A percentile compares a stretch with the other conserved stretches of the same genome.
Evolutionary conservation across 208 protist species (phyloP).

Genomic region (Crithidia bombi): DNA sequence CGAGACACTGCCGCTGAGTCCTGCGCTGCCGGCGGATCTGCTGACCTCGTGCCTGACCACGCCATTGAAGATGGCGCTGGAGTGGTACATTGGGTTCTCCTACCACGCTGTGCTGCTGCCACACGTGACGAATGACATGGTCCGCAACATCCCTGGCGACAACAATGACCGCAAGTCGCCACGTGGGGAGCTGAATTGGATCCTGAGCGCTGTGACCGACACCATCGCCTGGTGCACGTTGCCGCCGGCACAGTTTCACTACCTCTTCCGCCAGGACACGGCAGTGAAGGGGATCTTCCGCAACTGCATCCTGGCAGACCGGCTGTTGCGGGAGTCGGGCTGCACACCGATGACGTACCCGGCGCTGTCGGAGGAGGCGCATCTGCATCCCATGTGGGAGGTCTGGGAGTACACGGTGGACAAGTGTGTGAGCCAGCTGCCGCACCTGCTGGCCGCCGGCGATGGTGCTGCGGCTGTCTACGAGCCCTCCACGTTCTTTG

Average conservation of each 20-base stretch:
- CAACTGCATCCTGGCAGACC: conserved; percentile 98
- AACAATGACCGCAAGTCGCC: conserved; percentile 88
- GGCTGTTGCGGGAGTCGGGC: conserved; percentile 93
- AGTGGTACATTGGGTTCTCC: conserved; percentile 92
- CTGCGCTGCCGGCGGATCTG: conserved; percentile 97
- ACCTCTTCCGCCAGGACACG: conserved; percentile 96
- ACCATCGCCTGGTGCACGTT: conserved; percentile 98
- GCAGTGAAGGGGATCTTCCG: conserved; percentile 96
- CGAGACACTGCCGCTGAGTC: conserved; percentile 96
- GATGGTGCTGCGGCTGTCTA: conserved; percentile 45
- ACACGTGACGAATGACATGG: conserved; percentile 86
- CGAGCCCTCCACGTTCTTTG: conserved; percentile 95
- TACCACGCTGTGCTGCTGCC: conserved; percentile 83
- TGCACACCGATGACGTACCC: conserved; percentile 97
- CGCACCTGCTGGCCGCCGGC: conserved; percentile 55
- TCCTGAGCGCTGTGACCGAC: conserved; percentile 99
- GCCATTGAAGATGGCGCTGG: conserved; percentile 96
- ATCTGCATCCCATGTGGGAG: conserved; percentile 96
- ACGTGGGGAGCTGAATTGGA: conserved; percentile 98
- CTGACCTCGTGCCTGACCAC: conserved; percentile 99
- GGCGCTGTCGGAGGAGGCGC: conserved; percentile 90
- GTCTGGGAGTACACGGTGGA: conserved; percentile 96
- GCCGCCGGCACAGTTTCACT: conserved; percentile 92
- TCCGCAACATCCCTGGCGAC: conserved; percentile 76
- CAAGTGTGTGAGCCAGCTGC: conserved; percentile 92